These are phyloP conservation scores for Cercospora citrullina DNA, from an alignment of 2,329 filamentous ascomycete genomes.

Conservation along the genomic window DNA sequence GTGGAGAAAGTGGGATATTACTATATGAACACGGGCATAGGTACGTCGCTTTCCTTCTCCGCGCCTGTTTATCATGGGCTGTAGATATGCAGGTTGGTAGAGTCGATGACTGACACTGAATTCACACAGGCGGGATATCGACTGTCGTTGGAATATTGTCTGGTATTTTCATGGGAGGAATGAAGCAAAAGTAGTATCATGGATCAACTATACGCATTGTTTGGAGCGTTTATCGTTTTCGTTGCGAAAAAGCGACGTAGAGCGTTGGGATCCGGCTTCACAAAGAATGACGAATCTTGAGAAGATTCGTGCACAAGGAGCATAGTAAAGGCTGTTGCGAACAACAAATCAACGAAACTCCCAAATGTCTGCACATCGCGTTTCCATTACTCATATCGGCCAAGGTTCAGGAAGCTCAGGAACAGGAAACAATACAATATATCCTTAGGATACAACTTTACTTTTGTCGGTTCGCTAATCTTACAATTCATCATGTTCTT, in stretches of 20 bases:
- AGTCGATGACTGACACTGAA: not conserved
- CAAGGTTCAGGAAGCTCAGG: not conserved
- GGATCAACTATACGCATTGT: not conserved
- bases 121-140: not conserved
- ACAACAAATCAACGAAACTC: too few species aligned
- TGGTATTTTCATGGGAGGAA: not conserved
- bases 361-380: too few species aligned
- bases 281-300: not conserved
- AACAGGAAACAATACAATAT: not conserved
- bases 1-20: not conserved
- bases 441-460: not conserved
- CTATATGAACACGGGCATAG: not conserved
- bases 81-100: not conserved
- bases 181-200: not conserved
- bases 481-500: slow-evolving; percentile 37
- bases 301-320: not conserved
- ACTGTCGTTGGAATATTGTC: not conserved
- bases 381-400: too few species aligned
- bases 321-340: not conserved
- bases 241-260: not conserved
- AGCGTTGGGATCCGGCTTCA: not conserved
- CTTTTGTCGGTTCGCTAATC: not conserved
- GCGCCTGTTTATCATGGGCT: not conserved
- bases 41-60: not conserved
- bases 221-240: not conserved